Evolutionary conservation across 1,284 basidiomycete species (phyloP).

Genomic region (Sanguinoderma infundibulare): DNA sequence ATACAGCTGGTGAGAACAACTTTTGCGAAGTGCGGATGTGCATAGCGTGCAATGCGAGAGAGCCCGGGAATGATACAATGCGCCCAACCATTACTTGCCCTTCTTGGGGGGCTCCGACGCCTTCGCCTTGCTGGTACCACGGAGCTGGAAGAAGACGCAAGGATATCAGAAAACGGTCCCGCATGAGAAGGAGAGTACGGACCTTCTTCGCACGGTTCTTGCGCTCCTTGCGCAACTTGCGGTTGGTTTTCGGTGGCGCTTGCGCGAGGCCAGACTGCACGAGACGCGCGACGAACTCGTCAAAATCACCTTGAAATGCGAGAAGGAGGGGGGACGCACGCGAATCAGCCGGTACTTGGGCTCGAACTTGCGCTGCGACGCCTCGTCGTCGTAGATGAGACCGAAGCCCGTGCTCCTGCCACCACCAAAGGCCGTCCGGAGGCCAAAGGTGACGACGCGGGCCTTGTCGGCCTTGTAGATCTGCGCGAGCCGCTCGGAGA

Average conservation of each 20-base stretch:
- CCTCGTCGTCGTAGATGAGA: conserved; percentile 97
- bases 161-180: background rate
- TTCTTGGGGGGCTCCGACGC: conserved; percentile 89
- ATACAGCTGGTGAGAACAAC: conserved; percentile 43
- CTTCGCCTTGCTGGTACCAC: conserved; percentile 93
- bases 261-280: conserved; percentile 78
- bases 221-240: conserved; percentile 99
- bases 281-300: background rate
- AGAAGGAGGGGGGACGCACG: conserved; percentile 56
- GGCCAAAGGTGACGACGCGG: conserved; percentile 81
- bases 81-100: conserved; percentile 68
- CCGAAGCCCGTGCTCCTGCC: conserved; percentile 98
- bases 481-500: conserved; percentile 90
- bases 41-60: conserved; percentile 39
- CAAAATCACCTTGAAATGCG: background rate
- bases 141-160: conserved; percentile 55
- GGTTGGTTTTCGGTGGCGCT: conserved; percentile 92
- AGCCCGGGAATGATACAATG: conserved; percentile 29
- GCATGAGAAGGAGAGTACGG: conserved; percentile 20
- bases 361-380: conserved; percentile 95
- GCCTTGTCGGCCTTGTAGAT: conserved; percentile 82
- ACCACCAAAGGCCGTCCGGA: conserved; percentile 97
- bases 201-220: conserved; percentile 99
- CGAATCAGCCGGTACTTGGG: conserved; percentile 95
- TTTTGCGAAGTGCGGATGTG: conserved; percentile 40